Evolutionary conservation across 768 basidiomycete species (phyloP).

Genomic region (Mycena vulgaris): DNA sequence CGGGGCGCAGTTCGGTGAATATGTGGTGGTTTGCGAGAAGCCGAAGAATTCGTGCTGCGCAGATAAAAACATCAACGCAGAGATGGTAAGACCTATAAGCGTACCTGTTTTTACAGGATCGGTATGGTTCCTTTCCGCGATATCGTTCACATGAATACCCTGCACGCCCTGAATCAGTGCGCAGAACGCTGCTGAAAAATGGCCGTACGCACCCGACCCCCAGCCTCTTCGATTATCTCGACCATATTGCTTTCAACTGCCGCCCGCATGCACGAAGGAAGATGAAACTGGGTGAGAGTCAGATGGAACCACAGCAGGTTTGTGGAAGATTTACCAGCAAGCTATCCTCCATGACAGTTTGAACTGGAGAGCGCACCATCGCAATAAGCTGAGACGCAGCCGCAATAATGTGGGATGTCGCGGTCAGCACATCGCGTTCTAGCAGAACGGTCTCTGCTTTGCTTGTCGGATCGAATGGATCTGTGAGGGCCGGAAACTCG

Average conservation of each 20-base stretch:
- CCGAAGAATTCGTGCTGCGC: constrained; percentile 49
- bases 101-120: constrained; percentile 55
- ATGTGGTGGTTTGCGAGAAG: constrained; percentile 53
- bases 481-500: constrained; percentile 6
- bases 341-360: constrained; percentile 32
- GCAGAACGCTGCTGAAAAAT: not conserved
- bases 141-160: constrained; percentile 57
- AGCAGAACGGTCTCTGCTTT: constrained; percentile 17
- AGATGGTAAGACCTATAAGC: not conserved
- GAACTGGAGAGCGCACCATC: constrained; percentile 39
- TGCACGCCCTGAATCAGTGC: constrained; percentile 10
- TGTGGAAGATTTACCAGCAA: not conserved
- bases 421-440: constrained; percentile 20
- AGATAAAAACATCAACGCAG: not conserved
- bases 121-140: constrained; percentile 49
- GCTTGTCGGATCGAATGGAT: not conserved
- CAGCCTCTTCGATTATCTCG: constrained; percentile 52
- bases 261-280: constrained; percentile 28
- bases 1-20: constrained; percentile 53
- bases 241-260: constrained; percentile 41
- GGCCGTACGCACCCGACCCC: constrained; percentile 43
- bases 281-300: constrained; percentile 5
- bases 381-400: constrained; percentile 44
- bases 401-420: constrained; percentile 36
- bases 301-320: not conserved